A percentile compares a stretch with the other conserved stretches of the same genome.
These are phyloP conservation scores for Kwoniella europaea DNA, from an alignment of 768 basidiomycete species.

Conservation along the genomic window DNA sequence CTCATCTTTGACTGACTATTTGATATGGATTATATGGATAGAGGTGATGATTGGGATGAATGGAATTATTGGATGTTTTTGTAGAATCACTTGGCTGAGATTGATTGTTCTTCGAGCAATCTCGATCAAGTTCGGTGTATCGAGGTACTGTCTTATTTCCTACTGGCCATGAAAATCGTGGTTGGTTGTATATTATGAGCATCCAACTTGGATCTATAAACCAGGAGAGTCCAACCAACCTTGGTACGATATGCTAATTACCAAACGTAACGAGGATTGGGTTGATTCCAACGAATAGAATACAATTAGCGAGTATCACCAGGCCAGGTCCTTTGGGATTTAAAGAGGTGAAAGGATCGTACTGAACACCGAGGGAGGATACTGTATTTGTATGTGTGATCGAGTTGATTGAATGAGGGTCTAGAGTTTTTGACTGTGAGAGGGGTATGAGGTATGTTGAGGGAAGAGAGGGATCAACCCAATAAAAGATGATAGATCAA, in stretches of 20 bases:
- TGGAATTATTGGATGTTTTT: too few relatives aligned
- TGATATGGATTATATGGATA: too few relatives aligned
- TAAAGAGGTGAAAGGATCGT: not conserved
- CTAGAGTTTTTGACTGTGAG: not conserved
- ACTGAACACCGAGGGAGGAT: constrained; percentile 2
- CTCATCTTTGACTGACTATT: constrained; percentile 37
- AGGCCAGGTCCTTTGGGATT: constrained; percentile 5
- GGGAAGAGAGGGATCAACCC: not conserved
- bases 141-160: too few relatives aligned
- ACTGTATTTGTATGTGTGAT: not conserved
- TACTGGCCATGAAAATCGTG: too few relatives aligned
- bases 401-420: not conserved
- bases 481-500: not conserved
- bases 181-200: too few relatives aligned
- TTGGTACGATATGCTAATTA: too few relatives aligned
- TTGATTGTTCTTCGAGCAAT: too few relatives aligned
- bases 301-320: not conserved
- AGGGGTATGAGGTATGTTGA: not conserved
- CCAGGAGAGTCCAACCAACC: too few relatives aligned
- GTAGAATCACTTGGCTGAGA: too few relatives aligned
- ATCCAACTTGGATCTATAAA: too few relatives aligned
- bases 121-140: too few relatives aligned
- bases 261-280: not conserved
- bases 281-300: not conserved
- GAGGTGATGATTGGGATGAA: too few relatives aligned